Evolutionary conservation across 345 rosid genomes (phyloP), one percentile per base, ranked within the genome.

Genomic region (Linum tenue): DNA sequence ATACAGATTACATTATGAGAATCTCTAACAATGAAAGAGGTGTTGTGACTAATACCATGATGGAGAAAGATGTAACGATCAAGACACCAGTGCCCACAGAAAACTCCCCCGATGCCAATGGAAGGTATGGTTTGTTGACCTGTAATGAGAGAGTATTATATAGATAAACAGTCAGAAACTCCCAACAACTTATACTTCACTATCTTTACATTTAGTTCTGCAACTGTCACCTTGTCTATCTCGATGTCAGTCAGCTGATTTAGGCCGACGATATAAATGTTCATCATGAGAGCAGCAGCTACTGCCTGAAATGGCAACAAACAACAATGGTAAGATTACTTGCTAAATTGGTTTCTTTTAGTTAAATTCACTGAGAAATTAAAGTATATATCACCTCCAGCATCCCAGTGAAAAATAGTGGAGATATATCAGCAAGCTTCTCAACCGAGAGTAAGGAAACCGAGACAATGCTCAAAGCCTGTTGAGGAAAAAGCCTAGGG

Each of bases 121-220:
- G 98, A 82, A 92, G 98, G 81, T 87, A 87, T 1, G 98, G 98
- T 69, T 90, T 92, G 83, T 92, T 92, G 70, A 92, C 88, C 97
- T 92, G 80, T 64, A 79, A 77, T 14, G 37, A n/a, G 31, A 69
- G 38, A 73, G 16, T 39, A 61, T 50, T 5, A 36, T 6, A 64
- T 57, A 10, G 5, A 39, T 51, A 50, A 22, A 44, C 3, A 16
- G 43, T 68, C 37, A 67, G 69, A 65, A 58, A 60, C 43, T 50
- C 44, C 55, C 35, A 43, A 62, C 44, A 62, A 40, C 2, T 39
- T 1, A 51, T 39, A 44, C 38, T 31, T 37, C 56, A 35, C 2
- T 56, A 51, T 57, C 51, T n/a, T 37, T 60, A 35, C 14, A 39
- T 56, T 39, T 11, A 44, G 31, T 22, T 22, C 31, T 22, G 31